Evolutionary conservation across 2,329 filamentous ascomycete species (phyloP).

Genomic region (Penicillium sp.): DNA sequence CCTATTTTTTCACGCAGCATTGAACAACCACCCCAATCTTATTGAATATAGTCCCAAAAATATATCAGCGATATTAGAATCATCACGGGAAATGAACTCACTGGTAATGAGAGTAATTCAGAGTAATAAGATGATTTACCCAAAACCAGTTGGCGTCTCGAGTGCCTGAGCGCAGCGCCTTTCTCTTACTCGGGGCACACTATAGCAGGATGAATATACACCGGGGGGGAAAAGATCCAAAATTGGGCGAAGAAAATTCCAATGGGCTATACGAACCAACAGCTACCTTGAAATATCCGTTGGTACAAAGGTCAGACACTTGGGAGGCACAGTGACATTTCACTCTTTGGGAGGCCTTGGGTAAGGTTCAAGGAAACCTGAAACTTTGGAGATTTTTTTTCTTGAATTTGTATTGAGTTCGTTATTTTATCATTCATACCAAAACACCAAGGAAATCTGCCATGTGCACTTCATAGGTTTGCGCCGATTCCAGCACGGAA

Average conservation of each 20-base stretch:
- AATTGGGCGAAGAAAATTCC: too few relatives aligned
- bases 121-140: not conserved
- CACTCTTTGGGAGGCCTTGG: not conserved
- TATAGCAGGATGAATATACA: too few relatives aligned
- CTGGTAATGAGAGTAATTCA: too few relatives aligned
- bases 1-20: not conserved
- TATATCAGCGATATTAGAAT: too few relatives aligned
- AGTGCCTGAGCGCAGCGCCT: not conserved
- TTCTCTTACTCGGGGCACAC: too few relatives aligned
- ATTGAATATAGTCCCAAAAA: too few relatives aligned
- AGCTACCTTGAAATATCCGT: too few relatives aligned
- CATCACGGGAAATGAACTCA: too few relatives aligned
- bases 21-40: not conserved
- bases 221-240: too few relatives aligned
- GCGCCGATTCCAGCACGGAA: constrained; percentile 13
- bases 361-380: not conserved
- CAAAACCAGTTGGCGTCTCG: not conserved
- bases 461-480: constrained; percentile 16
- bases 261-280: too few relatives aligned
- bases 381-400: not conserved
- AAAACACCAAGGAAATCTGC: too few relatives aligned
- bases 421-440: not conserved
- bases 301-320: not conserved
- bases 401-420: not conserved
- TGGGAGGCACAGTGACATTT: not conserved